Percentiles rank a stretch among this genome's conserved stretches.
phyloP scores from a whole-genome alignment of 495 filamentous ascomycete species.

The Astrocystis sublimbata region DNA sequence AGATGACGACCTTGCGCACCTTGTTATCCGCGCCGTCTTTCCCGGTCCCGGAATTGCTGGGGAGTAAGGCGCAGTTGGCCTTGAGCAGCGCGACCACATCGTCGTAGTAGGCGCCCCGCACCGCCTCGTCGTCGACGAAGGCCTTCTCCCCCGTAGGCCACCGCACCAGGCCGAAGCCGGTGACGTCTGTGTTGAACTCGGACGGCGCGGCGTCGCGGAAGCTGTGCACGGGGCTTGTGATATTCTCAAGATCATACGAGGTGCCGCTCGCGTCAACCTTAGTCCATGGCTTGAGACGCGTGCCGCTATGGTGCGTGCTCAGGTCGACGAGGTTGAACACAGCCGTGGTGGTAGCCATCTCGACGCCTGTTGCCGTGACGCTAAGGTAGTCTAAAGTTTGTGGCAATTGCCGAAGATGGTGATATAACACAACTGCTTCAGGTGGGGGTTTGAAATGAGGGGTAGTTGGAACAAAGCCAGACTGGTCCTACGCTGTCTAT shows the following conservation, averaged over 20 bases:
- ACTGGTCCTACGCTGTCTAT: background rate
- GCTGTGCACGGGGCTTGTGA: conserved; percentile 34
- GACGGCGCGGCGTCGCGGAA: conserved; percentile 28
- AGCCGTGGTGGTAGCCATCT: conserved; percentile 30
- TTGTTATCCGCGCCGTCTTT: conserved; percentile 6
- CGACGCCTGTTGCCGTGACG: background rate
- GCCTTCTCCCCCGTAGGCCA: conserved; percentile 47
- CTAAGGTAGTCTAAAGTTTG: no score
- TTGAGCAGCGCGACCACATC: conserved; percentile 72
- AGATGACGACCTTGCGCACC: conserved; percentile 66
- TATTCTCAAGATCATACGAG: conserved; percentile 30
- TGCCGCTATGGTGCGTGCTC: conserved; percentile 21
- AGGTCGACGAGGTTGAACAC: conserved; percentile 33
- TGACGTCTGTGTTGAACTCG: conserved; percentile 40
- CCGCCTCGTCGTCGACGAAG: conserved; percentile 62
- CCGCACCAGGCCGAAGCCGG: conserved; percentile 43
- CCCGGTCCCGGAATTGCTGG: conserved; percentile 37
- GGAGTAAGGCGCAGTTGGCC: conserved; percentile 45
- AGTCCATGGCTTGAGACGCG: conserved; percentile 38
- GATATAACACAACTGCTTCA: background rate
- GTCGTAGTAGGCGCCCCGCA: conserved; percentile 72
- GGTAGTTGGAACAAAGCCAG: background rate
- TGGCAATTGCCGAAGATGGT: background rate
- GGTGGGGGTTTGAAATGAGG: conserved; percentile 10
- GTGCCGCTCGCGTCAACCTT: conserved; percentile 41